Evolutionary conservation across 73 alveolate species (phyloP), one percentile per base, ranked within the genome.

Genomic region (Loxodes magnus): DNA sequence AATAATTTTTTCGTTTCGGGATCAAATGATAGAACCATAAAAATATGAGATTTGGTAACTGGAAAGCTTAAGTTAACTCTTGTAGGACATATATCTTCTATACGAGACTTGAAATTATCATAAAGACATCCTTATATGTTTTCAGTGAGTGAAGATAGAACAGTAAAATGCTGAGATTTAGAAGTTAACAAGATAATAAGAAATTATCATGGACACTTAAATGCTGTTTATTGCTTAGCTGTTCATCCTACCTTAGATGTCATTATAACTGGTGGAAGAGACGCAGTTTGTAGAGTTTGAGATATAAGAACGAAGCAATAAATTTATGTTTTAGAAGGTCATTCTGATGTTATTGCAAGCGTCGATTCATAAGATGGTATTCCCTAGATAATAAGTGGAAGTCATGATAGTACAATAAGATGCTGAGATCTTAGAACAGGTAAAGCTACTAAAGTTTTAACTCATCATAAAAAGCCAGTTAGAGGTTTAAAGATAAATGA

Each of bases 1-100:
- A 94, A 94, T 64, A 65, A 77, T 42, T 94, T 81, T 77, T 95
- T 95, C 68, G 99, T 89, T 7, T 69, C 99, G 25, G 98, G 98
- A 1, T 85, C 98, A 20, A 87, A 83, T 50, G 99, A 95, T 59
- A 69, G 98, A 53, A 95, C 94, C 4, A 83, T 95, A 27, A 95
- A 95, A 76, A 91, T 95, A 51, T 95, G 99, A 98, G 99, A 95
- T 60, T 65, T 95, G 48, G 98, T 96, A 2, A 81, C 94, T 6
- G 99, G 99, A 10, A 84, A 70, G 62, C 68, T 92, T 60, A 79
- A 75, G 67, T 51, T 95, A 52, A 79, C 98, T 0, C 84, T 90
- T 35, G 94, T 98, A 5, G 99, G 99, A 17, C 99, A 95, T 51
- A 92, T 93, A 50, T 77, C 83, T 71, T 72, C 98, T 12, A 84